Evolutionary conservation across 768 basidiomycete species (phyloP).

Genomic region (Psilocybe sp.): DNA sequence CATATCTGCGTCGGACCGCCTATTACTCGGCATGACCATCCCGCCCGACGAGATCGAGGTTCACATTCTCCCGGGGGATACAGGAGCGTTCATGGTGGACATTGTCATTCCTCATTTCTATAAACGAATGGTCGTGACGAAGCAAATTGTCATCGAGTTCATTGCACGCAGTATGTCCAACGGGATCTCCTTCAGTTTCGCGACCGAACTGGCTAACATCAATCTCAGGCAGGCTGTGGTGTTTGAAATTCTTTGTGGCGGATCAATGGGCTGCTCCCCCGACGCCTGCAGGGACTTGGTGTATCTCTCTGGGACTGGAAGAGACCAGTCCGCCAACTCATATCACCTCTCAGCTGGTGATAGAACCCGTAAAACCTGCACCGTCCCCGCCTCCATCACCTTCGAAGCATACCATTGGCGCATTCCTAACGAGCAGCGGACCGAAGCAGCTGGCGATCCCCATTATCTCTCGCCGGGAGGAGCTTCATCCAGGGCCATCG

Average conservation of each 20-base stretch:
- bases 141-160: conserved; percentile 57
- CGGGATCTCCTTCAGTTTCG: not conserved
- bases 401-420: conserved; percentile 5
- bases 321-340: conserved; percentile 59
- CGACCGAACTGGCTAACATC: not conserved
- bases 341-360: conserved; percentile 48
- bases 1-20: conserved; percentile 50
- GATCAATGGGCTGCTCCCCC: conserved; percentile 10
- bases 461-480: too few species aligned
- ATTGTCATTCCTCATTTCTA: conserved; percentile 60
- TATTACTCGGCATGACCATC: conserved; percentile 37
- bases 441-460: not conserved
- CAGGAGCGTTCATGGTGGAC: conserved; percentile 51
- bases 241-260: conserved; percentile 35
- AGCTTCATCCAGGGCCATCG: not conserved
- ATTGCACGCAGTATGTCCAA: conserved; percentile 46
- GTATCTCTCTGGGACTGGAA: conserved; percentile 47
- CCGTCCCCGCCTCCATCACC: conserved; percentile 1
- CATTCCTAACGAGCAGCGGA: conserved; percentile 1
- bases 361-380: not conserved
- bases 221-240: conserved; percentile 53
- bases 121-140: conserved; percentile 63
- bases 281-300: conserved; percentile 41
- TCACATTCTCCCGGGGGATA: conserved; percentile 44
- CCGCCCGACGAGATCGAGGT: conserved; percentile 51